phyloP scores from a whole-genome alignment of 345 rosid species.

The Stellera chamaejasme region DNA sequence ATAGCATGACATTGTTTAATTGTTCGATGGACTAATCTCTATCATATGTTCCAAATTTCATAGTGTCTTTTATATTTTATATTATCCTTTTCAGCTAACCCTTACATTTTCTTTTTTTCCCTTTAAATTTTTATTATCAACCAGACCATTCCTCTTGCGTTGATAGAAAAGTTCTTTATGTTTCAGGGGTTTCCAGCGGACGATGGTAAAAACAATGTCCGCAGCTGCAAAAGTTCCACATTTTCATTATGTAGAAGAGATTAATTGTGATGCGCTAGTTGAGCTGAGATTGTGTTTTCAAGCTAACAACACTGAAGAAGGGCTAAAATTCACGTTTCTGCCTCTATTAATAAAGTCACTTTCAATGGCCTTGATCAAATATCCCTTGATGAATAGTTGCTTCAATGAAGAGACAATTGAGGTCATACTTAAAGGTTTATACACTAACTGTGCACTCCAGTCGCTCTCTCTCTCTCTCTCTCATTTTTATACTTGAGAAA shows the following conservation, averaged over 20 bases:
- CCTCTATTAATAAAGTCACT: slow-evolving; percentile 77
- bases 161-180: slow-evolving; percentile 1
- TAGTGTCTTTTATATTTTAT: too few species aligned
- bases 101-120: too few species aligned
- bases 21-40: too few species aligned
- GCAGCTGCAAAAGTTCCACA: slow-evolving; percentile 91
- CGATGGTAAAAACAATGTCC: slow-evolving; percentile 95
- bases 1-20: too few species aligned
- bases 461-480: neutral
- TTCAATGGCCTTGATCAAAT: slow-evolving; percentile 72
- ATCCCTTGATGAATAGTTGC: slow-evolving; percentile 79
- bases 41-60: too few species aligned
- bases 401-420: slow-evolving; percentile 71
- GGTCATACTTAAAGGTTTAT: slow-evolving; percentile 66
- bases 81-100: too few species aligned
- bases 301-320: slow-evolving; percentile 52
- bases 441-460: neutral
- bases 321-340: slow-evolving; percentile 77
- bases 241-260: slow-evolving; percentile 91
- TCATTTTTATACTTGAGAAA: neutral
- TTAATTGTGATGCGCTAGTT: slow-evolving; percentile 70
- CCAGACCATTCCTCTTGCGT: neutral
- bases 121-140: neutral
- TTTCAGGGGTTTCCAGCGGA: slow-evolving; percentile 76
- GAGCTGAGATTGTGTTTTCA: slow-evolving; percentile 67